Conservation (phyloP, 352 stramenopile genomes). For the Phytopythium chamaehyphon region DNA sequence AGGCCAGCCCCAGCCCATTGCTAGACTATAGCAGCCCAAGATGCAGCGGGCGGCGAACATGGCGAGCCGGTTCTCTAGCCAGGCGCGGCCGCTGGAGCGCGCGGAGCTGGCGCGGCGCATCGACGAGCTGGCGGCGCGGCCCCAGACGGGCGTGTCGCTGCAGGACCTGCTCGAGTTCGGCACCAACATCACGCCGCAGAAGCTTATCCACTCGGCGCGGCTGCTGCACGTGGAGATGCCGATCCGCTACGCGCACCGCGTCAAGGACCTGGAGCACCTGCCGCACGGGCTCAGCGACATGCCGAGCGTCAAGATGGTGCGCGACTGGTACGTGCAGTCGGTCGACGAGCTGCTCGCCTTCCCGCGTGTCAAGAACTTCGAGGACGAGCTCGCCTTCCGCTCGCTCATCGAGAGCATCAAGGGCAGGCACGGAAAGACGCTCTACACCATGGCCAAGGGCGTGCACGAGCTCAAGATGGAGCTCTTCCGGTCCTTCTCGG, state of each 20-base stretch:
- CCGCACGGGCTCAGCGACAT: slow-evolving; percentile 94
- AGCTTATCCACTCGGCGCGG: slow-evolving; percentile 89
- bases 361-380: slow-evolving; percentile 74
- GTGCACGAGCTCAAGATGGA: slow-evolving; percentile 96
- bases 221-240: slow-evolving; percentile 98
- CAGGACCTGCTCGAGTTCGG: slow-evolving; percentile 89
- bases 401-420: slow-evolving; percentile 96
- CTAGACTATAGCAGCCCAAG: no score
- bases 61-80: slow-evolving; percentile 5
- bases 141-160: slow-evolving; percentile 84
- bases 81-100: slow-evolving; percentile 6
- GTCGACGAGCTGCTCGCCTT: slow-evolving; percentile 93
- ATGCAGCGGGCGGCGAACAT: slow-evolving; percentile 4
- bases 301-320: slow-evolving; percentile 92
- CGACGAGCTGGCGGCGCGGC: slow-evolving; percentile 59
- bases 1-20: no score
- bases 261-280: slow-evolving; percentile 94
- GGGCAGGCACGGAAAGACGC: slow-evolving; percentile 94
- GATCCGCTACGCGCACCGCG: slow-evolving; percentile 95
- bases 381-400: slow-evolving; percentile 91
- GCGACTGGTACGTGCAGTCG: slow-evolving; percentile 96
- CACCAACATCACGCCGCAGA: slow-evolving; percentile 71
- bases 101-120: slow-evolving; percentile 65
- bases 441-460: slow-evolving; percentile 99
- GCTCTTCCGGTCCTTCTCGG: slow-evolving; percentile 67